phyloP scores from a whole-genome alignment of 2,329 filamentous ascomycete species.

The Colletotrichum musae region DNA sequence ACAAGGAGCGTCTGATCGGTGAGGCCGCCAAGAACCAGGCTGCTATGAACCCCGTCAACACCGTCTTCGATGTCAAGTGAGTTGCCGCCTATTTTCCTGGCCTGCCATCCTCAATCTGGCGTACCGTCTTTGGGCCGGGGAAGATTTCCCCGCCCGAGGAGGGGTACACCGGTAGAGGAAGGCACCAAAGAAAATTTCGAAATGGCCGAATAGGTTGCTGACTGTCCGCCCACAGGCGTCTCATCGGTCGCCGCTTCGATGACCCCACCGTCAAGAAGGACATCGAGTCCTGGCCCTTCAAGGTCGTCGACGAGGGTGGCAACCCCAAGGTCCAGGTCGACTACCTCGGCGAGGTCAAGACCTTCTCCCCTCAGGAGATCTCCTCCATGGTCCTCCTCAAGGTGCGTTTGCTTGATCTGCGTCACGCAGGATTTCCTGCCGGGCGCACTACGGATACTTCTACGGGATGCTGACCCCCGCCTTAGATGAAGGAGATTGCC shows the following conservation, averaged over 20 bases:
- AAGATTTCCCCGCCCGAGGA: slow-evolving; percentile 32
- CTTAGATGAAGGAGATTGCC: slow-evolving; percentile 98
- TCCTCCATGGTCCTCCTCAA: slow-evolving; percentile 99
- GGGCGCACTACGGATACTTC: not conserved
- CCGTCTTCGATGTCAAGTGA: slow-evolving; percentile 99
- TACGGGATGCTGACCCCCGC: slow-evolving; percentile 25
- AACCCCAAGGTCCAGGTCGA: slow-evolving; percentile 95
- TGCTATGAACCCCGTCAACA: slow-evolving; percentile 99
- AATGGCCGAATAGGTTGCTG: slow-evolving; percentile 14
- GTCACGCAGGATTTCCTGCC: not conserved
- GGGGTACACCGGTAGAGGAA: slow-evolving; percentile 19
- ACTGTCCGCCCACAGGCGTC: slow-evolving; percentile 74
- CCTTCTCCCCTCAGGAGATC: slow-evolving; percentile 98
- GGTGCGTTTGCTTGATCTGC: slow-evolving; percentile 66
- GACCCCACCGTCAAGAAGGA: slow-evolving; percentile 99
- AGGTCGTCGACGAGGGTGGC: slow-evolving; percentile 90
- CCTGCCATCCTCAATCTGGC: not conserved
- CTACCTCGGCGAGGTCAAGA: slow-evolving; percentile 95
- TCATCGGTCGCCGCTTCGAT: slow-evolving; percentile 96
- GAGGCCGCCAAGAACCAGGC: slow-evolving; percentile 99
- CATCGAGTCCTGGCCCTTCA: slow-evolving; percentile 99
- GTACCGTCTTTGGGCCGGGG: not conserved
- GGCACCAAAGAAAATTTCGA: slow-evolving; percentile 10
- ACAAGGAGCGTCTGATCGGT: slow-evolving; percentile 98
- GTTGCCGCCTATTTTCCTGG: slow-evolving; percentile 51